Evolutionary conservation across 2,329 filamentous ascomycete species (phyloP), one percentile per base, ranked within the genome.

Genomic region (Epichloe festucae): DNA sequence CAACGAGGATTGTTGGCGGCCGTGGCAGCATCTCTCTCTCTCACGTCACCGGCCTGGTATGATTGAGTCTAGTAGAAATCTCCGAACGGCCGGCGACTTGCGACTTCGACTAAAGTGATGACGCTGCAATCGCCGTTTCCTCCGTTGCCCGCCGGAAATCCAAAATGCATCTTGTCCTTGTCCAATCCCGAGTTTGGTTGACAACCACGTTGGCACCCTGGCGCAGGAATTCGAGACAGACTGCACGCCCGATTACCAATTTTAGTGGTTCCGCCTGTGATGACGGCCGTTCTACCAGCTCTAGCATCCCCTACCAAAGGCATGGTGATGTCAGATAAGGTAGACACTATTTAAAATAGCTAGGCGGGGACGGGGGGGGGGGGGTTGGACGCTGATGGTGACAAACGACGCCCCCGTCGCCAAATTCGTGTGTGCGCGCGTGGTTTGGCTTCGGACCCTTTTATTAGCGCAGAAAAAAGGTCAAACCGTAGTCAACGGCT

Each of bases 161-260:
- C 6, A 27, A 27, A 27, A 27, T 27, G 23, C 23, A 27, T 27
- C 23, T 2, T 27, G 23, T 27, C 23, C 45, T 67, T 67, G 3
- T 68, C 64, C 6, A 81, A 73, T 52, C 78, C 85, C 2, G 90
- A 77, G 63, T 93, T 93, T 93, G 86, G 71, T 93, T 95, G 55
- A 94, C 79, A 31, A 85, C 35, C 35, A 94, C 86, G 63, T 79
- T 77, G 58, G 85, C 86, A 57, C 89, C 89, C 59, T 94, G 87
- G 4, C 76, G 74, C 49, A 91, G 72, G 65, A 87, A 94, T 60
- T 83, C 84, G 48, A 95, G 76, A 42, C 85, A 82, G 56, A 95
- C 94, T 58, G 89, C 89, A 57, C 87, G 79, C 49, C 89, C 89
- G 60, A 60, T 95, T 95, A 51, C 89, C 89, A 10, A 1, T 27